Base-by-base conservation (phyloP, 1,284 basidiomycete genomes). In the Erythrobasidium hasegawianum region DNA sequence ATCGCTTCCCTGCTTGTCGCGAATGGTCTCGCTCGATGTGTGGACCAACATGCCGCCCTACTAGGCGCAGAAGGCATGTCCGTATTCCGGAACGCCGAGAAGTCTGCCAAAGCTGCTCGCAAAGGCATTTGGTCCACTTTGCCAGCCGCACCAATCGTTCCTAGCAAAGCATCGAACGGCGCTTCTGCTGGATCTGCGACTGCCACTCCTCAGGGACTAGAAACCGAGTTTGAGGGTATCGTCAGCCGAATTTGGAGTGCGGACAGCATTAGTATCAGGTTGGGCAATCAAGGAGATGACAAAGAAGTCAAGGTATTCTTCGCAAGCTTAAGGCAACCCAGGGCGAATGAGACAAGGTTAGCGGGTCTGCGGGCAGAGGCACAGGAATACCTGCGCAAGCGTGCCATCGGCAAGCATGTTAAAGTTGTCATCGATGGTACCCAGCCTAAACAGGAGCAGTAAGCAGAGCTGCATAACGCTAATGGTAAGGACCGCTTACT, bases 31-130 rank as follows among this genome's bases (percentile, higher is more conserved):
- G 95, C 94, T 11, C 87, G 91, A 67, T 84, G 96, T 59, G 88
- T 97, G 67, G 94, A 96, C 76, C 97, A 95, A 94, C 95, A 98
- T 77, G 93, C 93, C 13, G 95, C 94, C 38, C 89, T 97, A 83
- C 85, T 98, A 45, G 68, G 68, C 7, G 82, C 68, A 87, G 89
- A 33, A 86, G 85, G 14, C 55, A 91, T 95, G 84, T 90, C 94
- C 75, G 84, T 85, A 43, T 82, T 96, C 29, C 86, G 94, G 47
- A 84, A 86, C 1, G 89, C 90, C 0, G 95, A 97, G 78, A 87
- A 84, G 74, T 77, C 76, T 40, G 94, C 93, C 20, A 94, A 92
- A 77, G 89, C 92, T 72, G 89, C 87, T 77, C 84, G 86, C 49
- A 76, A 84, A 0, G 86, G 83, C 69, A 81, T 97, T 10, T 97